Percentiles rank a stretch among this genome's conserved stretches.
Conservation (phyloP, 78 protist species). For the Blattamonas nauphoetae region DNA sequence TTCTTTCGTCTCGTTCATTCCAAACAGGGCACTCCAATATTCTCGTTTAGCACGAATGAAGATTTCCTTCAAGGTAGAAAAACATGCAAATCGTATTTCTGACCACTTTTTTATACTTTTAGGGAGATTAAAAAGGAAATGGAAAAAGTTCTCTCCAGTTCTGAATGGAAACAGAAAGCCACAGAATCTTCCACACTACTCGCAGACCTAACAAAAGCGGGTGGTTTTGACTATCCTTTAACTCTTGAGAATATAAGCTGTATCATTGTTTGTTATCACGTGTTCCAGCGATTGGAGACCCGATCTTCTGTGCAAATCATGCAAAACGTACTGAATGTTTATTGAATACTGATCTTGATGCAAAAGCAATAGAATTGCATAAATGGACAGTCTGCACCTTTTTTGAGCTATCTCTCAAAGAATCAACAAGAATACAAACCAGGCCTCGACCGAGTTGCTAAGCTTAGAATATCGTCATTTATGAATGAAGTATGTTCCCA, state of each 20-base stretch:
- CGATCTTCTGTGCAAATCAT: no score
- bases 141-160: background rate
- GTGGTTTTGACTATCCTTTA: no score
- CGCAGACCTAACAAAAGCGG: background rate
- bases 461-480: background rate
- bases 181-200: background rate
- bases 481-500: background rate
- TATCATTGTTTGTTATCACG: no score
- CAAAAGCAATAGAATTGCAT: no score
- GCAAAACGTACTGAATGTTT: no score
- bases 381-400: no score
- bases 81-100: background rate
- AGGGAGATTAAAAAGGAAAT: background rate
- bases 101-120: background rate
- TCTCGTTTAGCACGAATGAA: background rate
- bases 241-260: no score
- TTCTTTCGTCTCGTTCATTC: background rate
- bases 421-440: background rate
- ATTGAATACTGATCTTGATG: no score
- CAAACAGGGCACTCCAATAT: background rate
- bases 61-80: background rate
- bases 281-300: no score
- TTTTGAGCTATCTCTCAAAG: no score
- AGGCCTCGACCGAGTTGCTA: background rate
- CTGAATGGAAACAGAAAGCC: background rate